Conservation (phyloP, 2,329 filamentous ascomycete species). For the Mycogone perniciosa region DNA sequence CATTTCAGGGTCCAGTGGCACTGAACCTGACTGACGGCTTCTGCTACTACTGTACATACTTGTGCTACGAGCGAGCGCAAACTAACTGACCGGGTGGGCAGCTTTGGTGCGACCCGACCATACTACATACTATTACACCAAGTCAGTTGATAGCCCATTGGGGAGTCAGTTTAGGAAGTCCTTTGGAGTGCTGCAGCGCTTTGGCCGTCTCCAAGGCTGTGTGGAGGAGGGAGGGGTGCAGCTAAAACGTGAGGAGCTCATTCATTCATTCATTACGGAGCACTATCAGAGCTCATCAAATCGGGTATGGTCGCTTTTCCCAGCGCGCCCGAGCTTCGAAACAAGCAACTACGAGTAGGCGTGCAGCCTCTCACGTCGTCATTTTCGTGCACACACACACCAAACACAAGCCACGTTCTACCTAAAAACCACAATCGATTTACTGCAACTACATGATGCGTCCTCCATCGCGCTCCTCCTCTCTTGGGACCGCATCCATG, state of each 20-base stretch:
- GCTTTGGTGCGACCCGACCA: neutral
- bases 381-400: neutral
- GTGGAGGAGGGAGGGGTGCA: neutral
- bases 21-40: neutral
- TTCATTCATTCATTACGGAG: no score
- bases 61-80: neutral
- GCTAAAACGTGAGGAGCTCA: neutral
- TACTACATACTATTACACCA: no score
- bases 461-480: neutral
- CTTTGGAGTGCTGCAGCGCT: no score
- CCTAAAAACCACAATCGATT: no score
- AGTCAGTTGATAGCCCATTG: no score
- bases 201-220: neutral
- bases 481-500: no score
- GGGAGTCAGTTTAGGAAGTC: no score
- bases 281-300: neutral
- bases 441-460: neutral
- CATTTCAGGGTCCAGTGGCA: constrained; percentile 19
- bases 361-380: neutral
- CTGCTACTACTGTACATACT: constrained; percentile 6
- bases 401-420: neutral
- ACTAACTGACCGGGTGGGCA: neutral
- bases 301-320: neutral
- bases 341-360: no score
- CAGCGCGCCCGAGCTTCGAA: no score